Evolutionary conservation across 2,329 filamentous ascomycete genomes (phyloP).

Genomic region (Knufia petricola): DNA sequence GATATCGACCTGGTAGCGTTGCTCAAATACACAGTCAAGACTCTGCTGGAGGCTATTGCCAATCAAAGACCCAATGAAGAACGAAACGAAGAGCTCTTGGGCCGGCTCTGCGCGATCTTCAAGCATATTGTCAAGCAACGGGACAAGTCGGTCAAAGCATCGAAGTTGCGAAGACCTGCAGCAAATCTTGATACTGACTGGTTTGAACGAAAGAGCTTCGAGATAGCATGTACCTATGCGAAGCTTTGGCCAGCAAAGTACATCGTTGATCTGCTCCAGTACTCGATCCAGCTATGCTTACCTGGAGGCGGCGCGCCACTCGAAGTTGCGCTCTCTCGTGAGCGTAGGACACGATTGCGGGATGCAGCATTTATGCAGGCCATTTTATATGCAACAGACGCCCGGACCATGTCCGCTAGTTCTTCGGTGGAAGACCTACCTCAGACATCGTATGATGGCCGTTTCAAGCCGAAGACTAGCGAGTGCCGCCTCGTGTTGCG

Average conservation of each 20-base stretch:
- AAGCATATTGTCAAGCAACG: constrained; percentile 9
- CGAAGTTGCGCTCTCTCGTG: background rate
- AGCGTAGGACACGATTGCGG: background rate
- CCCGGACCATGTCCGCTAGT: constrained; percentile 9
- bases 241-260: constrained; percentile 15
- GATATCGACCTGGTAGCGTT: constrained; percentile 54
- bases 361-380: constrained; percentile 14
- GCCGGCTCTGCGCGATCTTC: constrained; percentile 16
- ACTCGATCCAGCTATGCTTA: constrained; percentile 12
- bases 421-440: constrained; percentile 18
- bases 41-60: constrained; percentile 37
- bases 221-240: constrained; percentile 12
- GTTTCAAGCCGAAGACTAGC: constrained; percentile 2
- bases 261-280: constrained; percentile 18
- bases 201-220: constrained; percentile 18
- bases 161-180: background rate
- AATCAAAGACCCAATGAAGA: constrained; percentile 22
- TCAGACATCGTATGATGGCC: constrained; percentile 13
- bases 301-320: background rate
- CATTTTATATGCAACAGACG: constrained; percentile 15
- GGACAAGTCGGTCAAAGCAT: background rate
- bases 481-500: constrained; percentile 16
- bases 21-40: constrained; percentile 41
- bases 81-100: constrained; percentile 12
- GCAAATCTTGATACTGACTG: constrained; percentile 12